Evolutionary conservation across 352 stramenopile genomes (phyloP).

Genomic region (Globisporangium nagaii): DNA sequence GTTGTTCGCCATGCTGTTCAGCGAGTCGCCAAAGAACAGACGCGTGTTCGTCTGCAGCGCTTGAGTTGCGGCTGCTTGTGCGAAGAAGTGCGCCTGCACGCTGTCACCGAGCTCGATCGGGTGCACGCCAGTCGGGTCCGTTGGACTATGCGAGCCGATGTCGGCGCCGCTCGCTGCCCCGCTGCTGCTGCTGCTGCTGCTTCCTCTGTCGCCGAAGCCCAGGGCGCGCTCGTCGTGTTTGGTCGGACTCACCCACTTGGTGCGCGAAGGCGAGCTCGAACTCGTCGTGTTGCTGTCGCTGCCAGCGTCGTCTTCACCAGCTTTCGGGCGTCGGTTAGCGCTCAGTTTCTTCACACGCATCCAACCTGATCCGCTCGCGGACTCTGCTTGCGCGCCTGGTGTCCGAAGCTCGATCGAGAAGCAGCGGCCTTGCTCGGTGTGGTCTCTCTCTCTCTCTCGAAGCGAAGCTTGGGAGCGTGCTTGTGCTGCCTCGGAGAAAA

Average conservation of each 20-base stretch:
- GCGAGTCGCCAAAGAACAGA: neutral
- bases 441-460: too few relatives aligned
- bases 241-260: conserved; percentile 40
- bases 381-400: neutral
- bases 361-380: conserved; percentile 9
- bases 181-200: neutral
- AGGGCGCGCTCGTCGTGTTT: conserved; percentile 12
- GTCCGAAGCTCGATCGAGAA: conserved; percentile 1
- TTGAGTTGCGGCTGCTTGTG: neutral
- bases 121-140: conserved; percentile 31
- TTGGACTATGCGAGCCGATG: conserved; percentile 37
- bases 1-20: conserved; percentile 1
- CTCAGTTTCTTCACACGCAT: conserved; percentile 82
- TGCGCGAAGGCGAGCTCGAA: conserved; percentile 13
- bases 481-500: too few relatives aligned
- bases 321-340: conserved; percentile 53
- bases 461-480: too few relatives aligned
- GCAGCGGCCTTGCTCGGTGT: too few relatives aligned
- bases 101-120: conserved; percentile 11
- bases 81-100: conserved; percentile 2
- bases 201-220: neutral
- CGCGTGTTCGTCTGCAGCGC: neutral
- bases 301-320: conserved; percentile 52
- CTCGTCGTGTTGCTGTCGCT: conserved; percentile 1
- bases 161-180: conserved; percentile 8